Evolutionary conservation across 208 protist genomes (phyloP), one percentile per base, ranked within the genome.

Genomic region (Herpetomonas samuelpessoai): DNA sequence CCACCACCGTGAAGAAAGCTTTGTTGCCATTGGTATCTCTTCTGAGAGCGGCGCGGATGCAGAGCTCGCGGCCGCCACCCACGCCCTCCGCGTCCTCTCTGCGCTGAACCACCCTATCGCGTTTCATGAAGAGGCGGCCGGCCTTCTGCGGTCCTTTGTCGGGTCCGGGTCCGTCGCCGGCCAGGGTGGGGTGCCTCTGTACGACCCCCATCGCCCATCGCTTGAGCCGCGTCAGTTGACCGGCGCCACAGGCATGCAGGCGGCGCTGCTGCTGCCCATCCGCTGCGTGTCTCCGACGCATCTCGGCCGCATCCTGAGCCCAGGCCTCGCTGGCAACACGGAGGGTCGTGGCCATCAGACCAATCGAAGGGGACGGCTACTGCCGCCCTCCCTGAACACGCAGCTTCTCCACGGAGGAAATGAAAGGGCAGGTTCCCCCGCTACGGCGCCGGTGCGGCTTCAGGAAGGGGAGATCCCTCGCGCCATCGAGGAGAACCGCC

Each of bases 21-120:
- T 96, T 78, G 79, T 92, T 28, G 86, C 86, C 9, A 81, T 96
- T 22, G 90, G 90, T 28, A 77, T 93, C 38, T 72, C 44, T 4
- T 48, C 71, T 3, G 68, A 70, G 30, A 79, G 75, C n/a, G 30
- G 39, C 19, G 55, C 65, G 10, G 71, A 76, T 25, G 84, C 86
- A 7, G 71, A 92, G 65, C 57, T 71, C 14, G 75, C 83, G 3
- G 86, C 90, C 21, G 74, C 86, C 1, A 83, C 88, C 72, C 87
- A 96, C 62, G 90, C 86, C 21, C 56, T 92, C 30, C 62, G 62
- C 27, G 71, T 75, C 3, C 66, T 95, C 25, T 47, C 62, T 1
- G 26, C 66, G n/a, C 60, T 91, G 22, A 73, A 86, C 54, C 74
- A 74, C 18, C 64, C 63, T 18, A 62, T 46, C 1, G 49, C 56